Base-by-base conservation (phyloP, 495 filamentous ascomycete genomes). In the Penicillium manginii region DNA sequence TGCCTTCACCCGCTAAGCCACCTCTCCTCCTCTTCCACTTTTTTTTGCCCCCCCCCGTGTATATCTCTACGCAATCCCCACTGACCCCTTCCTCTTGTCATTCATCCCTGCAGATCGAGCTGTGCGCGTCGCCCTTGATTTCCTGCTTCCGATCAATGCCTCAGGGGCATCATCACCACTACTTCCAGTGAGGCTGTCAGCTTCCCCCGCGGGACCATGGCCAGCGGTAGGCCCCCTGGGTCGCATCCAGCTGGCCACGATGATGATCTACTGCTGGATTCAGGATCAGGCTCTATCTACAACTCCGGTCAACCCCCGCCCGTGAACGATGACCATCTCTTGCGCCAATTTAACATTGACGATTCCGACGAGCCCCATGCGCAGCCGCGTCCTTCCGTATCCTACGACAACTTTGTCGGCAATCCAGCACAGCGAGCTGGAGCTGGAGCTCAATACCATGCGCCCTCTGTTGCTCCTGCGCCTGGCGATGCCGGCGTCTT, bases 351-450 rank as follows among this genome's bases (percentile, higher is more conserved):
- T 73, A 80, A 86, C 62, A 83, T 84, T 66, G 78, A 91, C 66
- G 83, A 88, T 60, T 80, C 82, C 58, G 84, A 89, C 52, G 72
- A 75, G 54, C 78, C 79, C 33, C 52, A 67, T 50, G 46, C 57
- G 39, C 82, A 84, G 59, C 72, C 86, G 54, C 89, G 94, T 54
- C 90, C 91, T 46, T 97, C 93, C 19, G 82, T 92, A 48, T 96
- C 93, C 32, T 97, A 97, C 72, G 94, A 98, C 79, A 86, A 92
- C 52, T 98, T 98, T 67, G 86, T 98, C 57, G 96, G 94, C 49
- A 84, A 74, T 69, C 79, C 57, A 66, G 79, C 29, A 73, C 79
- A 54, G 68, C 83, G 73, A 73, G 73, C 58, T 65, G 83, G 60
- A 42, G 50, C 62, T 43, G 83, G 60, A 42, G 50, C 62, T 43